Percentiles rank a stretch among this genome's conserved stretches.
Evolutionary conservation across 805 yeast genomes (phyloP).

Genomic region (Yamadazyma nakazawae): DNA sequence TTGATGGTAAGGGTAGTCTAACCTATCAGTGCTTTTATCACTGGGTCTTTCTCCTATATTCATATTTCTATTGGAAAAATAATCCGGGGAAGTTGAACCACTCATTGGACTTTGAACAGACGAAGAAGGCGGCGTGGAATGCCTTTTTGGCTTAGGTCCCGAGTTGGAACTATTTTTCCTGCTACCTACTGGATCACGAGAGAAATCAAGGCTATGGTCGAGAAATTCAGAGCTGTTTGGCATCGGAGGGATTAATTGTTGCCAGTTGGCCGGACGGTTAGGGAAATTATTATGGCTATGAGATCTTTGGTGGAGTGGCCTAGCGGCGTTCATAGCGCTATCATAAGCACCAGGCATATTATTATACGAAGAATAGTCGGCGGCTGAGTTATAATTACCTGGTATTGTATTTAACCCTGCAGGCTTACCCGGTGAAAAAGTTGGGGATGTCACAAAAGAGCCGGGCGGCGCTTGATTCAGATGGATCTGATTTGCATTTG

Average conservation of each 20-base stretch:
- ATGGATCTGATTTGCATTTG: background rate
- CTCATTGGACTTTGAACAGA: background rate
- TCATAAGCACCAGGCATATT: background rate
- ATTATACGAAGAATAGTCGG: background rate
- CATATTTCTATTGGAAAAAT: background rate
- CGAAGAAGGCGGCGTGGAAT: constrained; percentile 8
- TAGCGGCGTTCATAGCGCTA: background rate
- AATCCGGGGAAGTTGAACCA: background rate
- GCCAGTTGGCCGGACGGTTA: constrained; percentile 10
- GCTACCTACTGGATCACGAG: constrained; percentile 9
- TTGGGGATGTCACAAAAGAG: background rate
- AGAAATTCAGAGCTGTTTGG: constrained; percentile 6
- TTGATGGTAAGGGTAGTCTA: constrained; percentile 5
- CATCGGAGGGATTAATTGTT: constrained; percentile 16
- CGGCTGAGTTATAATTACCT: background rate
- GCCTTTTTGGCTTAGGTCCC: constrained; percentile 1
- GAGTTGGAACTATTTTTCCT: background rate
- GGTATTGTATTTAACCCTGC: no score
- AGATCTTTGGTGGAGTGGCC: constrained; percentile 10
- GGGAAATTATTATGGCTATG: constrained; percentile 8
- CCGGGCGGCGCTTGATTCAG: background rate
- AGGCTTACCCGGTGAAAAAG: background rate
- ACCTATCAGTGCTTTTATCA: background rate
- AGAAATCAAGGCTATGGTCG: constrained; percentile 7
- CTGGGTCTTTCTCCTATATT: background rate